A percentile compares a stretch with the other conserved stretches of the same genome.
Conservation (phyloP, 2,329 filamentous ascomycete genomes). For the Cercospora sp. region DNA sequence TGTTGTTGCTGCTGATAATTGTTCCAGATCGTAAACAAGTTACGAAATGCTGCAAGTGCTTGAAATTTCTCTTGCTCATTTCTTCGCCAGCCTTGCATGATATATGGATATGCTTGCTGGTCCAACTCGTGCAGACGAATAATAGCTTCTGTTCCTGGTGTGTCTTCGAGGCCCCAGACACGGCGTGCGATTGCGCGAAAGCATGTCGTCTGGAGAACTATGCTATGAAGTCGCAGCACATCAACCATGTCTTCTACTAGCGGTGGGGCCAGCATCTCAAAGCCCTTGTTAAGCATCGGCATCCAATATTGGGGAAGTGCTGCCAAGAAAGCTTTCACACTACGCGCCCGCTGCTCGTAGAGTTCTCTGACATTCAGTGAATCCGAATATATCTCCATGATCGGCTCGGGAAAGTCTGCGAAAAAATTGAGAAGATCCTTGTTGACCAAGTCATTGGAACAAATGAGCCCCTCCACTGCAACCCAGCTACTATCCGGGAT, state of each 20-base stretch:
- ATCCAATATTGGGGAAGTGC: conserved; percentile 30
- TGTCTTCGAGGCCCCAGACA: conserved; percentile 42
- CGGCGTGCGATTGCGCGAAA: conserved; percentile 54
- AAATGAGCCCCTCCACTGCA: conserved; percentile 48
- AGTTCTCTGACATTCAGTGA: conserved; percentile 43
- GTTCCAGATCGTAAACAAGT: conserved; percentile 20
- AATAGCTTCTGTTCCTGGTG: conserved; percentile 20
- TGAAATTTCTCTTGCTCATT: conserved; percentile 16
- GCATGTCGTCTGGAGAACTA: conserved; percentile 55
- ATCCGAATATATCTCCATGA: conserved; percentile 42
- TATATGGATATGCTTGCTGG: conserved; percentile 21
- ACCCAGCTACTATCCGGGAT: conserved; percentile 35
- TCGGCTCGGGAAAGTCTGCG: conserved; percentile 52
- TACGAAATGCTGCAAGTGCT: conserved; percentile 18
- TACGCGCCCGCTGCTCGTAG: conserved; percentile 36
- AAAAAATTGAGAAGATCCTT: conserved; percentile 48
- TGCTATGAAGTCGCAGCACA: conserved; percentile 53
- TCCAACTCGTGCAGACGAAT: conserved; percentile 28
- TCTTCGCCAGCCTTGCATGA: conserved; percentile 18
- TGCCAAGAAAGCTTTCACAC: conserved; percentile 28
- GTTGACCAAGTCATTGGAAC: conserved; percentile 48
- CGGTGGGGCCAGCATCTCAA: conserved; percentile 52
- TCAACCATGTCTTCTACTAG: conserved; percentile 57
- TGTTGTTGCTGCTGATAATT: neutral
- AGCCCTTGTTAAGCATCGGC: conserved; percentile 26